Conservation (phyloP, 768 basidiomycete genomes). For the Hydnum rufescens region DNA sequence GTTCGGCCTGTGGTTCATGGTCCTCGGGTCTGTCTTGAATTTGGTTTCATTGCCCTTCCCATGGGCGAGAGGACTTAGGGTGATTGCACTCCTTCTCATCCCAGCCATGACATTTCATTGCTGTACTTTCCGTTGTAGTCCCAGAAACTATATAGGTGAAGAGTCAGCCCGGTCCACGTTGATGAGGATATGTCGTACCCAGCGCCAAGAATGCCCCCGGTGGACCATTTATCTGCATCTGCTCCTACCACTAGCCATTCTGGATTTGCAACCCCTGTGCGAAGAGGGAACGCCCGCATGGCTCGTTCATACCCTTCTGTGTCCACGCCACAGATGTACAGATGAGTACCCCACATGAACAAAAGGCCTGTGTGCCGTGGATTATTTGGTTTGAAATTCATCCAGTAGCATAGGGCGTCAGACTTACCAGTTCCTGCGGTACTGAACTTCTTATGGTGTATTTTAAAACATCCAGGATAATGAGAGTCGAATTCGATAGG, state of each 20-base stretch:
- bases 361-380: neutral
- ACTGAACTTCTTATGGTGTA: neutral
- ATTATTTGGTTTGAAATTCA: neutral
- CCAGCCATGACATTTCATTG: conserved; percentile 6
- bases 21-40: conserved; percentile 46
- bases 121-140: neutral
- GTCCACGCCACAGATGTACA: conserved; percentile 7
- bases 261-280: conserved; percentile 7
- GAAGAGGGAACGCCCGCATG: conserved; percentile 6
- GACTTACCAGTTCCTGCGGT: conserved; percentile 1
- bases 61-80: no score
- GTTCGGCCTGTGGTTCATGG: conserved; percentile 56
- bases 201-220: conserved; percentile 8
- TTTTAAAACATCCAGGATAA: neutral
- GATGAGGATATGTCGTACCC: conserved; percentile 1
- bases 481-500: neutral
- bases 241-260: conserved; percentile 6
- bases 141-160: conserved; percentile 7
- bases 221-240: conserved; percentile 1
- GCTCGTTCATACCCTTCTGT: conserved; percentile 3
- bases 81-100: no score
- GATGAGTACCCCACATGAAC: conserved; percentile 6
- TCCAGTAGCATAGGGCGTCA: neutral
- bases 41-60: no score
- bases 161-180: neutral